Conservation (phyloP, 73 alveolate species). For the Stentor roeselii region DNA sequence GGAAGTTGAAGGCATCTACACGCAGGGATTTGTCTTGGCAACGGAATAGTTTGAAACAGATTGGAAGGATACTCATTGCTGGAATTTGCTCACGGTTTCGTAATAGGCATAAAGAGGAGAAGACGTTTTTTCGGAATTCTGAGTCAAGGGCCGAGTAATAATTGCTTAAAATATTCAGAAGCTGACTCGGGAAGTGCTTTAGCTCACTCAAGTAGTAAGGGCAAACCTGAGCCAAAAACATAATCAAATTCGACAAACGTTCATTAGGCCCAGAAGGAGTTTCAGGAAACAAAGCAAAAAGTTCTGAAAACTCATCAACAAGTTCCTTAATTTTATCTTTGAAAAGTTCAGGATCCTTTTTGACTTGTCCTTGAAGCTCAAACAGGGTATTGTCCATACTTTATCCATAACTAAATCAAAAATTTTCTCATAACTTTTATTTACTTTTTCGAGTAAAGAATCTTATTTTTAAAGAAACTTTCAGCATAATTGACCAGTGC, state of each 20-base stretch:
- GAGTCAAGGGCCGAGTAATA: constrained; percentile 74
- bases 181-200: constrained; percentile 66
- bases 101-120: constrained; percentile 59
- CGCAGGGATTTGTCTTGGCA: constrained; percentile 84
- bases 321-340: constrained; percentile 63
- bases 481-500: constrained; percentile 12
- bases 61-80: constrained; percentile 69
- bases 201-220: constrained; percentile 58
- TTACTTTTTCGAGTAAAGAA: constrained; percentile 29
- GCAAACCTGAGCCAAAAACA: constrained; percentile 74
- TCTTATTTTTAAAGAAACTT: constrained; percentile 3
- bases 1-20: constrained; percentile 48
- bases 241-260: constrained; percentile 54
- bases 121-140: constrained; percentile 70
- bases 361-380: constrained; percentile 67
- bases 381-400: constrained; percentile 34
- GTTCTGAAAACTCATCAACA: constrained; percentile 62
- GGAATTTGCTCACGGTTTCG: constrained; percentile 68
- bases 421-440: no score
- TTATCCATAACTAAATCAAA: background rate
- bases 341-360: constrained; percentile 73
- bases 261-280: constrained; percentile 69
- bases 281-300: constrained; percentile 54
- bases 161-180: constrained; percentile 62
- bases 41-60: constrained; percentile 79